Evolutionary conservation across 768 basidiomycete species (phyloP).

Genomic region (Russula olivacea): DNA sequence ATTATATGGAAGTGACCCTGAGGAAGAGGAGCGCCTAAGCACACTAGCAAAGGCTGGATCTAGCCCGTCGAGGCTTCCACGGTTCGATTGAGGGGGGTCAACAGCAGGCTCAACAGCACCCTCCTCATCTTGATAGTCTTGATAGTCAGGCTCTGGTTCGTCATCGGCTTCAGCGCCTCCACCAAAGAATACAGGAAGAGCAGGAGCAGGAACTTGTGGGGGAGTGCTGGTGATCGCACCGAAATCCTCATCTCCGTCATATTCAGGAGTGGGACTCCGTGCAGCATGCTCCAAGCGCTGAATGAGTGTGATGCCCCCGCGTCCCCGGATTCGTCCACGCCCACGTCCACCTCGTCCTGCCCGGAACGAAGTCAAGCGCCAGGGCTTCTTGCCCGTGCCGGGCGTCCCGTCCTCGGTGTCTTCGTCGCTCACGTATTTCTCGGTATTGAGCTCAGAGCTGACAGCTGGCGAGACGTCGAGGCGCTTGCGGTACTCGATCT

Average conservation of each 20-base stretch:
- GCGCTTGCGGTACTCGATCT: constrained; percentile 54
- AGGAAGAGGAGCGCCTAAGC: constrained; percentile 49
- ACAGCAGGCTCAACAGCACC: constrained; percentile 37
- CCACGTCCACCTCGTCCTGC: constrained; percentile 21
- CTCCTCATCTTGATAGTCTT: constrained; percentile 32
- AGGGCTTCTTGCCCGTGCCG: constrained; percentile 18
- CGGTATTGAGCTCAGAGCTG: constrained; percentile 39
- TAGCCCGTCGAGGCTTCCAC: constrained; percentile 78
- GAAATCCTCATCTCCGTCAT: constrained; percentile 25
- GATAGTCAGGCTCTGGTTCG: constrained; percentile 27
- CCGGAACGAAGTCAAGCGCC: constrained; percentile 18
- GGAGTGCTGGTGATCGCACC: constrained; percentile 20
- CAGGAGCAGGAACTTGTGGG: constrained; percentile 13
- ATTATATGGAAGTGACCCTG: constrained; percentile 39
- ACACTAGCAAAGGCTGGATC: constrained; percentile 81
- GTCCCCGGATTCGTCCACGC: constrained; percentile 20
- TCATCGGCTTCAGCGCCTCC: constrained; percentile 31
- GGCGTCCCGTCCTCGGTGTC: constrained; percentile 32
- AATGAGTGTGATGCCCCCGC: constrained; percentile 23
- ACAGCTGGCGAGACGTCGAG: constrained; percentile 44
- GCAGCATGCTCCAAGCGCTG: constrained; percentile 24
- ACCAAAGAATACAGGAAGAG: constrained; percentile 18
- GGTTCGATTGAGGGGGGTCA: constrained; percentile 45
- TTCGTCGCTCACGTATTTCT: constrained; percentile 44
- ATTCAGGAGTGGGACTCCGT: constrained; percentile 20